Conservation (phyloP, 2,329 filamentous ascomycete genomes). For the Fusarium sp. region DNA sequence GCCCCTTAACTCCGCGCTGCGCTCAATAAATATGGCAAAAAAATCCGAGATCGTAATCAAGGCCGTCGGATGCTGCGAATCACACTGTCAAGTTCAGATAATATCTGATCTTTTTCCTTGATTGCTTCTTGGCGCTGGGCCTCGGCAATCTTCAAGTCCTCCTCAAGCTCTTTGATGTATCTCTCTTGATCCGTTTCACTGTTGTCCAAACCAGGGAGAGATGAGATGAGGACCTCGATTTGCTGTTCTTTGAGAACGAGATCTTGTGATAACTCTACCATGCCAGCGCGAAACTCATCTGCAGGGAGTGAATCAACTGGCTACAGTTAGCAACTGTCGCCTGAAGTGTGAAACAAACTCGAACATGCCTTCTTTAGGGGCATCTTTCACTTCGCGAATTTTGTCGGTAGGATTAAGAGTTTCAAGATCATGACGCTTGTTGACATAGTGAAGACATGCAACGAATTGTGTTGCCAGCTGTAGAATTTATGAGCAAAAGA, state of each 20-base stretch:
- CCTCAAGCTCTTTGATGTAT: conserved; percentile 73
- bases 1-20: conserved; percentile 41
- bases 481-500: conserved; percentile 13
- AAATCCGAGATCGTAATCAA: conserved; percentile 49
- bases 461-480: conserved; percentile 78
- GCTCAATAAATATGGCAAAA: conserved; percentile 8
- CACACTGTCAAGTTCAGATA: conserved; percentile 70
- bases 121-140: conserved; percentile 72
- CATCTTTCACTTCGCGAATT: conserved; percentile 69
- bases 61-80: conserved; percentile 71
- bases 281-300: conserved; percentile 74
- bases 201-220: conserved; percentile 80
- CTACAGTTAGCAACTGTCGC: neutral
- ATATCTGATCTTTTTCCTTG: conserved; percentile 71
- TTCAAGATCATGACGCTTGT: conserved; percentile 75
- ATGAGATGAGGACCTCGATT: conserved; percentile 81
- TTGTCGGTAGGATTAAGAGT: conserved; percentile 69
- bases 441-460: conserved; percentile 74
- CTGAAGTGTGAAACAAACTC: neutral
- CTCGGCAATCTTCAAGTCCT: conserved; percentile 73
- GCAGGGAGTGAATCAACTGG: conserved; percentile 71
- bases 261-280: conserved; percentile 80
- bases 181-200: conserved; percentile 82
- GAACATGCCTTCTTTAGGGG: conserved; percentile 62
- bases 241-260: conserved; percentile 85